These are phyloP conservation scores for Acer negundo DNA, from an alignment of 345 rosid species.

Conservation along the genomic window DNA sequence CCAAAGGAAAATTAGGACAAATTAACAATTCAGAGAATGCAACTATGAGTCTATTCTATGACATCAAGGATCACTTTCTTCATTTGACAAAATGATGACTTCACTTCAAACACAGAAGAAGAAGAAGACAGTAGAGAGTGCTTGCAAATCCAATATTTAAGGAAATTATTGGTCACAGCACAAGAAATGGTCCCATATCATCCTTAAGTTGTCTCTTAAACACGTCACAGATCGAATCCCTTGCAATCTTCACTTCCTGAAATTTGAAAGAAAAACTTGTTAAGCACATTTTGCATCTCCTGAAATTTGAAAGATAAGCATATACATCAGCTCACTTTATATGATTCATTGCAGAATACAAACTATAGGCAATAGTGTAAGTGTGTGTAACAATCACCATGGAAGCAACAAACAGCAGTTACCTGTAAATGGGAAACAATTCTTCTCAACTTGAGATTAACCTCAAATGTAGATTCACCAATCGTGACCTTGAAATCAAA, in stretches of 20 bases:
- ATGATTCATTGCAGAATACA: too few species aligned
- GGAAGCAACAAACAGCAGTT: background rate
- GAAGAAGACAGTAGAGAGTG: background rate
- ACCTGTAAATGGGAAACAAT: slow-evolving; percentile 38
- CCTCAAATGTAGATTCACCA: slow-evolving; percentile 46
- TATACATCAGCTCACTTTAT: background rate
- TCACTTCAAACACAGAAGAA: too few species aligned
- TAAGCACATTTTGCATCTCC: background rate
- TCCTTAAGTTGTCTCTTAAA: slow-evolving; percentile 38
- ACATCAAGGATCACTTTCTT: background rate
- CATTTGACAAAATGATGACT: too few species aligned
- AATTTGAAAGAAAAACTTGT: background rate
- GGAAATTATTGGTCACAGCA: background rate
- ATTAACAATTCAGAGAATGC: background rate
- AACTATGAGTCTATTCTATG: background rate
- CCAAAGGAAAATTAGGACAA: background rate
- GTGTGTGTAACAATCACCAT: too few species aligned
- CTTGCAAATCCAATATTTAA: background rate
- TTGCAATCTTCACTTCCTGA: slow-evolving; percentile 35
- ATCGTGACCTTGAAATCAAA: slow-evolving; percentile 45
- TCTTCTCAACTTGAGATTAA: slow-evolving; percentile 48
- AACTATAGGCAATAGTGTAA: too few species aligned
- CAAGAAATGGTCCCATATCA: slow-evolving; percentile 50
- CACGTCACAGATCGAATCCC: slow-evolving; percentile 20
- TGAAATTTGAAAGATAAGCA: too few species aligned